Percentiles rank a stretch among this genome's conserved stretches.
These are phyloP conservation scores for Scytalidium sp. DNA, from an alignment of 2,329 filamentous ascomycete genomes.

Conservation along the genomic window DNA sequence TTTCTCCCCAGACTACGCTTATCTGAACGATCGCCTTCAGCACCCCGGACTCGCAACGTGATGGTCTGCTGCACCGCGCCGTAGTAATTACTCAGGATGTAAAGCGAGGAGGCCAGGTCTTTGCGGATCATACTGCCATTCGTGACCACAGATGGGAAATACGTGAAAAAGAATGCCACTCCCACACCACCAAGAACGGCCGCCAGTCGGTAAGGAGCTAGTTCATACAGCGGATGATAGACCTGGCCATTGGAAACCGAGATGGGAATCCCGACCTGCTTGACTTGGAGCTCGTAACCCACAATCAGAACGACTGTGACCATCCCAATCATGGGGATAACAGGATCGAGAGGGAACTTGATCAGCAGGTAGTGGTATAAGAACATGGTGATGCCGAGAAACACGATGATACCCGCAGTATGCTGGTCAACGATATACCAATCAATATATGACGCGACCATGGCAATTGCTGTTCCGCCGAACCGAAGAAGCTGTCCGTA, in stretches of 20 bases:
- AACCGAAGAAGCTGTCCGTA: conserved; percentile 65
- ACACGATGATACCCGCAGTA: conserved; percentile 59
- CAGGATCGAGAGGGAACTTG: conserved; percentile 43
- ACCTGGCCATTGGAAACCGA: conserved; percentile 59
- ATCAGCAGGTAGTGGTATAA: conserved; percentile 39
- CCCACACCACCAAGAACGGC: conserved; percentile 61
- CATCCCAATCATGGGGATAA: conserved; percentile 20
- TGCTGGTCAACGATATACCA: conserved; percentile 68
- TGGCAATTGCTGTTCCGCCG: conserved; percentile 59
- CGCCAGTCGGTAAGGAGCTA: conserved; percentile 68
- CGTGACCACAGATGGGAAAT: conserved; percentile 68
- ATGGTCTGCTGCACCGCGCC: conserved; percentile 67
- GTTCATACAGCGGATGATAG: conserved; percentile 62
- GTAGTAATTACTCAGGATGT: conserved; percentile 70
- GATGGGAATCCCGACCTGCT: conserved; percentile 53
- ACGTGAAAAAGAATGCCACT: conserved; percentile 71
- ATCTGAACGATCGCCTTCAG: conserved; percentile 45
- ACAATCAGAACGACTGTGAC: conserved; percentile 57
- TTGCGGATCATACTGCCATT: conserved; percentile 65
- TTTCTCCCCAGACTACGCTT: conserved; percentile 38
- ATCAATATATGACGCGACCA: conserved; percentile 57
- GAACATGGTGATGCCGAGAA: conserved; percentile 65
- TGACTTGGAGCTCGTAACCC: conserved; percentile 69
- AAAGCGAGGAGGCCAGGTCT: conserved; percentile 63
- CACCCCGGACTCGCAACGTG: conserved; percentile 53